A percentile compares a stretch with the other conserved stretches of the same genome.
phyloP scores from a whole-genome alignment of 2,329 filamentous ascomycete species.

The Mycogone perniciosa region DNA sequence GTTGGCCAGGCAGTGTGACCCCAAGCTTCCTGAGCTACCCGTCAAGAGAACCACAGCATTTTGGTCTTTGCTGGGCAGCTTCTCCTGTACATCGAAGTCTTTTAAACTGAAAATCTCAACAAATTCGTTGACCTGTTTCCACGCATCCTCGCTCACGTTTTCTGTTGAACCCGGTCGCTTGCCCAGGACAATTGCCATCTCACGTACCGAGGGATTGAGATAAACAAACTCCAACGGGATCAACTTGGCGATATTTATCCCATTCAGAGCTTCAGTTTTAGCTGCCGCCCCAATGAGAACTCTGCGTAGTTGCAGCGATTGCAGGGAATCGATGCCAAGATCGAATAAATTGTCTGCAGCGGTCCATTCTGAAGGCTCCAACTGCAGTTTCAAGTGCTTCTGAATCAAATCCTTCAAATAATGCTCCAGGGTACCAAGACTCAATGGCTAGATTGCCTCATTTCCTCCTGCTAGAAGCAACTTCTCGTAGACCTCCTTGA shows the following conservation, averaged over 20 bases:
- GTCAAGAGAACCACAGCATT: constrained; percentile 16
- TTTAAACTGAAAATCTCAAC: constrained; percentile 8
- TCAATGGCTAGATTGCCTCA: constrained; percentile 10
- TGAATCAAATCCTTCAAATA: constrained; percentile 12
- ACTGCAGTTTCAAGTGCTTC: constrained; percentile 7
- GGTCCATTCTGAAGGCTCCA: constrained; percentile 4
- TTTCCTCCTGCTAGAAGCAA: constrained; percentile 11
- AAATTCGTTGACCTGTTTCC: constrained; percentile 5
- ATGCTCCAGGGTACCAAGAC: constrained; percentile 11
- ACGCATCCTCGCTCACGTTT: neutral
- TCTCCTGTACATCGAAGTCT: neutral
- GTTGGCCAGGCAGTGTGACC: constrained; percentile 14
- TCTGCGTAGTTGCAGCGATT: constrained; percentile 10
- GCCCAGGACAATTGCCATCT: constrained; percentile 11
- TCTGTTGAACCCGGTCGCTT: neutral
- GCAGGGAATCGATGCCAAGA: constrained; percentile 14
- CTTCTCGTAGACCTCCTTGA: constrained; percentile 14
- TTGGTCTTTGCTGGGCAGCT: constrained; percentile 6
- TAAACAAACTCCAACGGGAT: constrained; percentile 17
- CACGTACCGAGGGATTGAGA: constrained; percentile 13
- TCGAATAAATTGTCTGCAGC: constrained; percentile 14
- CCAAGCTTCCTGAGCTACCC: constrained; percentile 17
- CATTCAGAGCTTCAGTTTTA: constrained; percentile 14
- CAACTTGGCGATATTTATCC: constrained; percentile 10
- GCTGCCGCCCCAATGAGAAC: constrained; percentile 11